phyloP scores from a whole-genome alignment of 176 grass and related monocot genomes.

The Carex cristatella region DNA sequence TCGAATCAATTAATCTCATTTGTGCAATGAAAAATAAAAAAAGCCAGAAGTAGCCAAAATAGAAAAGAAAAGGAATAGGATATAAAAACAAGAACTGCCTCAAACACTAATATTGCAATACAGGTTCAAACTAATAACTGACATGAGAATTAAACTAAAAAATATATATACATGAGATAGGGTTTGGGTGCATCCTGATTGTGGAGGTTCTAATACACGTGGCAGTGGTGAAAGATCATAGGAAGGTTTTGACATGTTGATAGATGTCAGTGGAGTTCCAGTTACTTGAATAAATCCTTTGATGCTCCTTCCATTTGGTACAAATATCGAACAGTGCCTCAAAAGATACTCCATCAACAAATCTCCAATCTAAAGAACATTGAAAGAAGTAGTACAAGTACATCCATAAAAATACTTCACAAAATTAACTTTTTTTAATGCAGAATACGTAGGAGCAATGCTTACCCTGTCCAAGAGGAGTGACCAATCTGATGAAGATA shows the following conservation, averaged over 20 bases:
- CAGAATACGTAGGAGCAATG: neutral
- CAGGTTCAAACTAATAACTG: too few relatives aligned
- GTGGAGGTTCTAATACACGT: neutral
- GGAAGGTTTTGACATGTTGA: neutral
- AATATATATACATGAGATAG: neutral
- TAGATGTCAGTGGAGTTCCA: conserved; percentile 13
- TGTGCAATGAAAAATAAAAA: neutral
- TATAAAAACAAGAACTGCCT: neutral
- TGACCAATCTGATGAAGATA: conserved; percentile 22
- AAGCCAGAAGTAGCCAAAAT: neutral
- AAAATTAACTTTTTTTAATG: neutral
- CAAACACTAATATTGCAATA: neutral
- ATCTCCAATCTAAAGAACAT: conserved; percentile 16
- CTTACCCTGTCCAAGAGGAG: conserved; percentile 19
- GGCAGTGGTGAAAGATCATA: neutral
- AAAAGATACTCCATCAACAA: conserved; percentile 16
- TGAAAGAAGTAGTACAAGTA: neutral
- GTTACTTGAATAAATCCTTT: conserved; percentile 24
- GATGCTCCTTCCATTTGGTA: neutral
- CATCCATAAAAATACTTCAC: neutral
- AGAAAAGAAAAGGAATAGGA: neutral
- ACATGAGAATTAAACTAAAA: neutral
- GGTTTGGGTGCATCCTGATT: neutral
- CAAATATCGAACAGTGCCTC: conserved; percentile 12
- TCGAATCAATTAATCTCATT: neutral